A percentile compares a stretch with the other conserved stretches of the same genome.
Conservation (phyloP, 768 basidiomycete species). For the Lentinula sp. region DNA sequence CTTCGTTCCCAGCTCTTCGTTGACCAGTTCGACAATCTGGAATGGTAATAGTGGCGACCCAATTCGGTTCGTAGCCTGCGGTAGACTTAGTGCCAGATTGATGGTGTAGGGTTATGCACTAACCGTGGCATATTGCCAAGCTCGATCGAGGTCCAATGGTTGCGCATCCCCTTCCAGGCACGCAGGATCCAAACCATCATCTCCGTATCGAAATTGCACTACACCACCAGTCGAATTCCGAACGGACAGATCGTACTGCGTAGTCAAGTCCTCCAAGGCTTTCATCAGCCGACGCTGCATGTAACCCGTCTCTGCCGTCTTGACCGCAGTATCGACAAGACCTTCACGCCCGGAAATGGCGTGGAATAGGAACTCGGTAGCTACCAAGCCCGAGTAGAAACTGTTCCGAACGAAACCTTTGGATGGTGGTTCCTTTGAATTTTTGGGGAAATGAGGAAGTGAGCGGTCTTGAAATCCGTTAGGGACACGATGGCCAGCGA, state of each 20-base stretch:
- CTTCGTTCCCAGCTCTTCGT: constrained; percentile 49
- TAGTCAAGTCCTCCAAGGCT: constrained; percentile 93
- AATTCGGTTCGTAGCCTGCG: constrained; percentile 40
- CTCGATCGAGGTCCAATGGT: constrained; percentile 84
- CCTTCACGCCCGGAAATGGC: constrained; percentile 99
- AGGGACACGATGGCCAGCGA: constrained; percentile 95
- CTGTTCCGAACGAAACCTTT: constrained; percentile 98
- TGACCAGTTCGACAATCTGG: constrained; percentile 73
- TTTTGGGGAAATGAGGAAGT: constrained; percentile 97
- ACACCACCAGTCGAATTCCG: constrained; percentile 92
- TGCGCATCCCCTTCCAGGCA: constrained; percentile 94
- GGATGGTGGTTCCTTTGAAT: constrained; percentile 91
- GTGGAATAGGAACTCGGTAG: constrained; percentile 98
- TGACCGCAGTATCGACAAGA: constrained; percentile 98
- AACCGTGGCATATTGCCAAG: constrained; percentile 82
- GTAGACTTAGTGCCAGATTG: not conserved
- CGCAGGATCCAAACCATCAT: constrained; percentile 95
- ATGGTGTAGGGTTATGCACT: constrained; percentile 13
- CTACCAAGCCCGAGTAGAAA: constrained; percentile 87
- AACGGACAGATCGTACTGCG: constrained; percentile 94
- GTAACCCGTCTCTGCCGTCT: constrained; percentile 99
- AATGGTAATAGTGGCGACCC: constrained; percentile 76
- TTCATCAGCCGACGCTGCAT: constrained; percentile 99
- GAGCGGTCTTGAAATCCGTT: constrained; percentile 99
- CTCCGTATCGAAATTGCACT: constrained; percentile 95